Percentiles rank a stretch among this genome's conserved stretches.
These are phyloP conservation scores for Chlorella vulgaris DNA, from an alignment of 139 green algal genomes.

Conservation along the genomic window DNA sequence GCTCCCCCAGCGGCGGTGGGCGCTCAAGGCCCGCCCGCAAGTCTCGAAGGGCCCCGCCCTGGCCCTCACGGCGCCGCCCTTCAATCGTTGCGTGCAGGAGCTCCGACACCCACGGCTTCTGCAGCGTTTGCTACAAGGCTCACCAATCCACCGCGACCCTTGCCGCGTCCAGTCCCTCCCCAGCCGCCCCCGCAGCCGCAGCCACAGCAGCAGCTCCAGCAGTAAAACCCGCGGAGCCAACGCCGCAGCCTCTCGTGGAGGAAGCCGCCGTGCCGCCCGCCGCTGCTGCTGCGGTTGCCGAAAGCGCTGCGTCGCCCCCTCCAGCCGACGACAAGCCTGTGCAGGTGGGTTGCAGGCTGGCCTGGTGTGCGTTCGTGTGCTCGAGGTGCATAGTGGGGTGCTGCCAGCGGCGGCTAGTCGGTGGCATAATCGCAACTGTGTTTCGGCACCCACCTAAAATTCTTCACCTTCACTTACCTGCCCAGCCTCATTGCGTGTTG, in stretches of 20 bases:
- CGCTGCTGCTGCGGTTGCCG: neutral
- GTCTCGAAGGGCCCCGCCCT: neutral
- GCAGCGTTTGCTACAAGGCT: constrained; percentile 42
- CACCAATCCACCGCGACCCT: neutral
- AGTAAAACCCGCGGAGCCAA: neutral
- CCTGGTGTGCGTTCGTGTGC: neutral
- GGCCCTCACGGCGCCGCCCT: neutral
- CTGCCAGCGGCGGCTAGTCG: too few species aligned
- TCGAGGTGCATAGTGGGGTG: too few species aligned
- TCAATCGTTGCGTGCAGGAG: neutral
- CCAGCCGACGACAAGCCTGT: constrained; percentile 21
- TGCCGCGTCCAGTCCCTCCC: neutral
- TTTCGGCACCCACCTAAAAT: too few species aligned
- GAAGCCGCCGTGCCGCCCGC: neutral
- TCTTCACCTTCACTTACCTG: neutral
- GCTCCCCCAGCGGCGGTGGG: too few species aligned
- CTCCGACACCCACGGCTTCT: constrained; percentile 31
- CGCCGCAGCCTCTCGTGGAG: neutral
- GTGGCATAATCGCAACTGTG: too few species aligned
- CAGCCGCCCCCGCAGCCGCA: constrained; percentile 10
- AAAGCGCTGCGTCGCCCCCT: neutral
- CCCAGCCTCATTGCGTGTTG: neutral
- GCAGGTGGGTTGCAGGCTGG: constrained; percentile 5
- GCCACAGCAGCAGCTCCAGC: neutral
- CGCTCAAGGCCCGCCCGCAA: neutral